Base-by-base conservation (phyloP, 176 grass and related monocot species). In the Aegilops longissima region DNA sequence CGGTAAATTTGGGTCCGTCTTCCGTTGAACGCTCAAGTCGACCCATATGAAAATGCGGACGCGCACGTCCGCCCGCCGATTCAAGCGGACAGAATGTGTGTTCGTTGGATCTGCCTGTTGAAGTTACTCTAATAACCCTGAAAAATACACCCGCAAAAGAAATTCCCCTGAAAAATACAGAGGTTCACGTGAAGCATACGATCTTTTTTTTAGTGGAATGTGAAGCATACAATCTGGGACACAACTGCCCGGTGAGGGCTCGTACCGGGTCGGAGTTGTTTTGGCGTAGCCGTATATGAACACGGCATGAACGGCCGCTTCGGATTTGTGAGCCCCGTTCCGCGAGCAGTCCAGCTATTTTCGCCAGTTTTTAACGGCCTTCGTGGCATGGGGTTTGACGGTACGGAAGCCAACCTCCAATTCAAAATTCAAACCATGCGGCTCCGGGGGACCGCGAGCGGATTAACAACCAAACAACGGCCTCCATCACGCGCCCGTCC, bases 351-450 rank as follows among this genome's bases (percentile, higher is more conserved):
- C 70, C 58, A 16, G 61, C 38, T 49, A 20, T 20, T 17, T 64
- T 9, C 14, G 21, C 56, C 42, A 29, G 74, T 49, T 84, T 77
- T 87, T 61, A 91, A 71, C 89, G 76, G 31, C 70, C 49, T 54
- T 56, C 34, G 8, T 54, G 70, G 82, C 18, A 44, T 12, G 36
- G 13, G 73, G 69, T 85, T 87, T 81, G 78, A 88, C 70, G 64
- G 86, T 85, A 85, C 86, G 86, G 70, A 35, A 91, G 29, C 18
- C 40, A 77, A 56, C 5, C 2, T 40, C n/a, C 39, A 65, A 71
- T 91, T 91, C 86, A 72, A 91, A 91, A 71, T 88, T 91, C 86
- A 82, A 91, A 91, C 77, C 39, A 40, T 14, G 59, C 74, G 74
- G 8, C 74, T 56, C 73, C 7, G 8, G 8, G 66, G 75, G 74